These are phyloP conservation scores for Yamadazyma sp. DNA, from an alignment of 1,139 yeast species.

Conservation along the genomic window DNA sequence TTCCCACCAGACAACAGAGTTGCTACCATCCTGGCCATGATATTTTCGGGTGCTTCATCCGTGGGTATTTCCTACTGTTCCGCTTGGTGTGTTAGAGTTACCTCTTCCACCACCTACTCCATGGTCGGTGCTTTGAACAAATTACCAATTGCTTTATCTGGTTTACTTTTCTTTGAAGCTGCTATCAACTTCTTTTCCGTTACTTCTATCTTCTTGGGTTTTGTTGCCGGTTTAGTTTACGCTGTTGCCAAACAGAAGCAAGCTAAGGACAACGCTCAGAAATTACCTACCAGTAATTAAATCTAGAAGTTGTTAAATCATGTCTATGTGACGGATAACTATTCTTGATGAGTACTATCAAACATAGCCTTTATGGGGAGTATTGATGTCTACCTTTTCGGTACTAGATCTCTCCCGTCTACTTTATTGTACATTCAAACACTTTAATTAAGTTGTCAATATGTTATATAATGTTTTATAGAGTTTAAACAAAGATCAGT, in stretches of 20 bases:
- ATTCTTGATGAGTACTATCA: neutral
- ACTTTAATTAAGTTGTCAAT: neutral
- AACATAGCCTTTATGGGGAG: neutral
- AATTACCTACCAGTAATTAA: slow-evolving; percentile 25
- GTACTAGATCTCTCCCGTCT: neutral
- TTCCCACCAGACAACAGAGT: slow-evolving; percentile 72
- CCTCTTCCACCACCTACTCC: slow-evolving; percentile 95
- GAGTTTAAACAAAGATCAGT: slow-evolving; percentile 1
- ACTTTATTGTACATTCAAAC: neutral
- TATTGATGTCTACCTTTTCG: too few species aligned
- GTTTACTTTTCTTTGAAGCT: slow-evolving; percentile 90
- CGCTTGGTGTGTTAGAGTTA: slow-evolving; percentile 99
- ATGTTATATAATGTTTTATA: slow-evolving; percentile 1
- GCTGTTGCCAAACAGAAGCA: slow-evolving; percentile 89
- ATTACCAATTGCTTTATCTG: slow-evolving; percentile 94
- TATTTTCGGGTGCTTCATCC: slow-evolving; percentile 89
- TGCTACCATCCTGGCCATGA: slow-evolving; percentile 75
- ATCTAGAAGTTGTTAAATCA: neutral
- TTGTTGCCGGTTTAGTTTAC: slow-evolving; percentile 90
- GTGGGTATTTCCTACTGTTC: slow-evolving; percentile 98
- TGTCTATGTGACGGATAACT: neutral
- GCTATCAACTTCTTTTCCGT: slow-evolving; percentile 92
- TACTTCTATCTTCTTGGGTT: slow-evolving; percentile 87
- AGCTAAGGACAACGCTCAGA: slow-evolving; percentile 44
- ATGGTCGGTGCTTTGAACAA: slow-evolving; percentile 99